Evolutionary conservation across 1,139 yeast genomes (phyloP), one percentile per base, ranked within the genome.

Genomic region (Candida glucosophila): DNA sequence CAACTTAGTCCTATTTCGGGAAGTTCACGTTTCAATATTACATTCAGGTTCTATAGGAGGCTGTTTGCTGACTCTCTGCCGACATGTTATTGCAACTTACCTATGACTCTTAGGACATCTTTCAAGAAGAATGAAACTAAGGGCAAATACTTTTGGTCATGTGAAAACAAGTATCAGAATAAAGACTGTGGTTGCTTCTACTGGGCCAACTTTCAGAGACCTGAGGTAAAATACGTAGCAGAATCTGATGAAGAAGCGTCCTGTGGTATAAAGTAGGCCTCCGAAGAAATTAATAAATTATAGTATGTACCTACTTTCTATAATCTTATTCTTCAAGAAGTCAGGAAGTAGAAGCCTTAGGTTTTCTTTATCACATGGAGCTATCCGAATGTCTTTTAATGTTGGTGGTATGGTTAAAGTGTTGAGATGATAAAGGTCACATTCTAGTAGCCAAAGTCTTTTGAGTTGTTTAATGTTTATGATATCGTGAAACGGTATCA

Each of bases 131-230:
- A 59, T 1, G 40, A 43, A 11, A 52, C 52, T 5, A 49, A 73
- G 32, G 77, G 78, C 0, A 54, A 55, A 29, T 73, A 73, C 39
- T 58, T 66, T 22, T 73, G 77, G 77, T 44, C 56, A 32, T 72
- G 79, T 36, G 57, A 65, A 26, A 50, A 55, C 11, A 40, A 44
- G 18, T 64, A 61, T 30, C 54, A 44, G 21, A 52, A 55, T 23
- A 58, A 52, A 20, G 65, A 59, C 13, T 72, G 79, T 33, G 48
- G 59, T 2, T 58, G 66, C 2, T 63, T 67, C 28, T 52, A 59
- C 33, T 69, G 65, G 60, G 76, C 75, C 0, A 53, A 65, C 28
- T 67, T 70, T 31, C 27, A 24, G 10, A 44, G 52, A 14, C 32
- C 31, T 4, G 41, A 49, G 3, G 42, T 41, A 5, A 43, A 51